Conservation (phyloP, 257 asterid genomes). For the Orobanche coerulescens region DNA sequence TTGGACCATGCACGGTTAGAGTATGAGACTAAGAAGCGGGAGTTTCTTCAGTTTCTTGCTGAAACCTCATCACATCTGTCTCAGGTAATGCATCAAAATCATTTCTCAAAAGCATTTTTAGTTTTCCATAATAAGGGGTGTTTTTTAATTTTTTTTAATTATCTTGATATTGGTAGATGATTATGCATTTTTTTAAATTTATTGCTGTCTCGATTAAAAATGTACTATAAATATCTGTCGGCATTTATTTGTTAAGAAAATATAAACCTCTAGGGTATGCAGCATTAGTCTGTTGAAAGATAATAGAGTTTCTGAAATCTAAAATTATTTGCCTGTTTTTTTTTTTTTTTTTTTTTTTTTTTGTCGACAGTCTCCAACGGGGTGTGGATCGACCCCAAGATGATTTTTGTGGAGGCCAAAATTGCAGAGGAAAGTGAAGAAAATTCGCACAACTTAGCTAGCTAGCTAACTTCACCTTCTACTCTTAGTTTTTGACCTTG, state of each 20-base stretch:
- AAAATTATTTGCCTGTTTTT: not conserved
- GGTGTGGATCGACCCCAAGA: conserved; percentile 20
- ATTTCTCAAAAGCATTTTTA: not conserved
- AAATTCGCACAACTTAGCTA: not conserved
- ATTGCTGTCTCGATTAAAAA: not conserved
- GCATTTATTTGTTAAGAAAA: too few relatives aligned
- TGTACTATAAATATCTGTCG: not conserved
- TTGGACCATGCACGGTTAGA: conserved; percentile 34
- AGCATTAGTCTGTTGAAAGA: not conserved
- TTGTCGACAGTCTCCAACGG: conserved; percentile 13
- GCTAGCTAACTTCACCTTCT: not conserved
- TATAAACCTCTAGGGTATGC: too few relatives aligned
- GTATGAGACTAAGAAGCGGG: conserved; percentile 53
- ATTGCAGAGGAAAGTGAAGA: not conserved
- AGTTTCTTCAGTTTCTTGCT: conserved; percentile 36
- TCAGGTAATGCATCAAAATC: conserved; percentile 40
- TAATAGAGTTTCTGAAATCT: not conserved
- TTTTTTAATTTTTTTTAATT: not conserved
- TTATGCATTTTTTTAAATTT: not conserved
- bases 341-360: not conserved
- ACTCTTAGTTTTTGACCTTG: too few relatives aligned
- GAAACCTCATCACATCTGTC: conserved; percentile 28
- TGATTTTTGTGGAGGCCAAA: conserved; percentile 11
- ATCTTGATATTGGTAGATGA: not conserved
- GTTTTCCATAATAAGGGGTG: not conserved